A percentile compares a stretch with the other conserved stretches of the same genome.
Conservation (phyloP, 202 grass and related monocot species). For the Zoysia matrella region DNA sequence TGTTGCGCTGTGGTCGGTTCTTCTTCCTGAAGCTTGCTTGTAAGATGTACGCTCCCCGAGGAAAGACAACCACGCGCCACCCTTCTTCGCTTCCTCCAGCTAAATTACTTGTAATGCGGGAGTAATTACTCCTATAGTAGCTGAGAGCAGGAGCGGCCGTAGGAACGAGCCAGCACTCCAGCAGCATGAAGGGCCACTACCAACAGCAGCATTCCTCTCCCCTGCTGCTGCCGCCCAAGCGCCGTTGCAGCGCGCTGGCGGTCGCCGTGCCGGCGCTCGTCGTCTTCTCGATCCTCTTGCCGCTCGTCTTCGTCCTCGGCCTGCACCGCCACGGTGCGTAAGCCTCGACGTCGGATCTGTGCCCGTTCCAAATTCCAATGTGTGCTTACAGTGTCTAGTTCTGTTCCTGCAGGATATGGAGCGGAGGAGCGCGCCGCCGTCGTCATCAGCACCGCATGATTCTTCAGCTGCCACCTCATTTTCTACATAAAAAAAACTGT, state of each 20-base stretch:
- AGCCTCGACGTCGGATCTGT: not conserved
- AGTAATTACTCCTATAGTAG: not conserved
- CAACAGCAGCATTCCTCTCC: conserved; percentile 24
- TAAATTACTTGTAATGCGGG: conserved; percentile 9
- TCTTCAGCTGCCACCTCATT: not conserved
- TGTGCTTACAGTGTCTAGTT: not conserved
- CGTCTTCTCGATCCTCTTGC: conserved; percentile 63
- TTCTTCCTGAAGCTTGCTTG: not conserved
- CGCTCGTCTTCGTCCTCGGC: conserved; percentile 42
- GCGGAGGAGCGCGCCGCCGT: conserved; percentile 26
- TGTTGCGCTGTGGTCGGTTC: not conserved
- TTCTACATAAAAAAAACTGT: not conserved
- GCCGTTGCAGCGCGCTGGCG: conserved; percentile 57
- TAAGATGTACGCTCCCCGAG: not conserved
- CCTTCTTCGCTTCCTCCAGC: not conserved
- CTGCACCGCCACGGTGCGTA: conserved; percentile 52
- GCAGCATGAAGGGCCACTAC: conserved; percentile 50
- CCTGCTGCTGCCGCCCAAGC: conserved; percentile 45
- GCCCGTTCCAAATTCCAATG: not conserved
- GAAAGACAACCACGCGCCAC: not conserved
- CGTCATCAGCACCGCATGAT: conserved; percentile 24
- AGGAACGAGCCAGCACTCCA: no score
- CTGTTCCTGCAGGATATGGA: conserved; percentile 29
- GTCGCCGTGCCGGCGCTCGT: conserved; percentile 64
- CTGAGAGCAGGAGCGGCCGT: not conserved